Evolutionary conservation across 1,284 basidiomycete species (phyloP).

Genomic region (Hemileia vastatrix): DNA sequence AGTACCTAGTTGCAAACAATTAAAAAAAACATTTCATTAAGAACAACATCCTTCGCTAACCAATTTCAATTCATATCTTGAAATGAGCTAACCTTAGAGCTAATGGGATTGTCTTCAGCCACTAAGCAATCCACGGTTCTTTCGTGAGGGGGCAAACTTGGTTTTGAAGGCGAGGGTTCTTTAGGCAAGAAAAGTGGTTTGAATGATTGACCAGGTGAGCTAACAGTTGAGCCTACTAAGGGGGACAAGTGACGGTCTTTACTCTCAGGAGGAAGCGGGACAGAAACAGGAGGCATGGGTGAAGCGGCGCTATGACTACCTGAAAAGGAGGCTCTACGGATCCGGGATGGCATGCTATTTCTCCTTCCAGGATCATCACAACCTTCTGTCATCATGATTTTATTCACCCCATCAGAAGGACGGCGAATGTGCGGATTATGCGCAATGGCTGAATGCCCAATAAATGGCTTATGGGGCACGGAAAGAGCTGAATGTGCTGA

Average conservation of each 20-base stretch:
- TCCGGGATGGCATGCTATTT: constrained; percentile 31
- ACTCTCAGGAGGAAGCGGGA: constrained; percentile 10
- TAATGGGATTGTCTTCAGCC: constrained; percentile 92
- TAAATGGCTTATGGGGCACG: not conserved
- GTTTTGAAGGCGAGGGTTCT: constrained; percentile 49
- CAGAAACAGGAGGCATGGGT: constrained; percentile 17
- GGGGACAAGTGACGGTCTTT: constrained; percentile 31
- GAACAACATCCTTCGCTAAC: not conserved
- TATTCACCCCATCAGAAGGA: constrained; percentile 14
- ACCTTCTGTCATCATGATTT: not conserved
- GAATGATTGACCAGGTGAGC: constrained; percentile 24
- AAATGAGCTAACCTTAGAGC: constrained; percentile 56
- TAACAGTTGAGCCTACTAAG: constrained; percentile 21
- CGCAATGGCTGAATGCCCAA: not conserved
- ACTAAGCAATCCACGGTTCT: constrained; percentile 71
- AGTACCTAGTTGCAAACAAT: constrained; percentile 53
- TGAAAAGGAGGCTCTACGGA: constrained; percentile 30
- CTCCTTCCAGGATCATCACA: constrained; percentile 24
- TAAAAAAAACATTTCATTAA: not conserved
- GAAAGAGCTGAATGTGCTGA: constrained; percentile 8
- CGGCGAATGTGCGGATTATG: constrained; percentile 1
- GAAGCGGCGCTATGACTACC: constrained; percentile 5
- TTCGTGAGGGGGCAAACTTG: constrained; percentile 32
- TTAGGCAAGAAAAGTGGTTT: constrained; percentile 23
- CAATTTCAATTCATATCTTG: constrained; percentile 31